Evolutionary conservation across 257 asterid genomes (phyloP).

Genomic region (Forsythia suspensa): DNA sequence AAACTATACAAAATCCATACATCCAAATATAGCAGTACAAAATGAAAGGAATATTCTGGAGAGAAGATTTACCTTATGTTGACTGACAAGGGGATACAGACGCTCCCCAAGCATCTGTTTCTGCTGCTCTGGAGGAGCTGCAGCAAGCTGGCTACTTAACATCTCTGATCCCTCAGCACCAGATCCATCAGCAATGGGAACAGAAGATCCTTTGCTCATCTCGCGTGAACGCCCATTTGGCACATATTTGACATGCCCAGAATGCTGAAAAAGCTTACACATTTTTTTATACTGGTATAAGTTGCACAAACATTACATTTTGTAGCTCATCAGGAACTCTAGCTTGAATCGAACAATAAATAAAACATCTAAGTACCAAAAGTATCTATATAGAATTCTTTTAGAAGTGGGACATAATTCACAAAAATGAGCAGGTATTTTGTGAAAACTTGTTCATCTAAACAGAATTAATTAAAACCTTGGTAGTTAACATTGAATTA

Average conservation of each 20-base stretch:
- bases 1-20: too few species aligned
- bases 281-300: neutral
- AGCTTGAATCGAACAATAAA: neutral
- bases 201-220: constrained; percentile 31
- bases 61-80: constrained; percentile 50
- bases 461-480: neutral
- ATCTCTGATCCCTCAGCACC: constrained; percentile 52
- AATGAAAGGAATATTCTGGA: neutral
- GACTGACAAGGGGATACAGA: constrained; percentile 71
- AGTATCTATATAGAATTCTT: neutral
- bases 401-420: neutral
- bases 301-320: neutral
- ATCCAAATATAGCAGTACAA: neutral
- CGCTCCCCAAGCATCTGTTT: constrained; percentile 78
- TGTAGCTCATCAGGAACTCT: neutral
- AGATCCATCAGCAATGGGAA: constrained; percentile 32
- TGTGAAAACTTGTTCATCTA: neutral
- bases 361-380: neutral
- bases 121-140: constrained; percentile 66
- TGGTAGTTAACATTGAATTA: neutral
- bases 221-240: constrained; percentile 28
- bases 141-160: constrained; percentile 67
- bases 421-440: neutral
- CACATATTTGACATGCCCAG: constrained; percentile 27
- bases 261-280: constrained; percentile 27